Evolutionary conservation across 345 rosid genomes (phyloP), one percentile per base, ranked within the genome.

Genomic region (Camelina sativa): DNA sequence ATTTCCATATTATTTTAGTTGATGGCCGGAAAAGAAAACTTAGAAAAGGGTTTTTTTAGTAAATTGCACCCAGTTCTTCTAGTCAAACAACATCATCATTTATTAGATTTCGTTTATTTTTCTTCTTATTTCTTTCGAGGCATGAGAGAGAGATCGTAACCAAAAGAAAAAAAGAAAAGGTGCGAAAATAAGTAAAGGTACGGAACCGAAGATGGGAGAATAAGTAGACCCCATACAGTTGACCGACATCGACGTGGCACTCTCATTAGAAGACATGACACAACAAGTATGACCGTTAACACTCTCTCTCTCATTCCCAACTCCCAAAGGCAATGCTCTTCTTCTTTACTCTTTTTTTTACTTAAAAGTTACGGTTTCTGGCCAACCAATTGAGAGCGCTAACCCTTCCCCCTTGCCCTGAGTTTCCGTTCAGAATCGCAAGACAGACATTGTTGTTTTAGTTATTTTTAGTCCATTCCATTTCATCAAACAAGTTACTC

Each of bases 181-280:
- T 69, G 73, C 38, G n/a, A 13, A 15, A 28, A 28, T 28, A 28
- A 28, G 30, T 28, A 28, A 28, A 28, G 30, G 34, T 32, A 47
- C 2, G 57, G 44, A 30, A 30, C 65, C 30, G 37, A 35, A 48
- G 58, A 48, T 25, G 41, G 30, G 55, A 10, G 34, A 6, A 17
- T 4, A 20, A 28, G 23, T 41, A 58, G 73, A 19, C 25, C 73
- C 67, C 47, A 41, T 62, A 32, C 73, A 60, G 68, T 75, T 76
- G 74, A 68, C 79, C 58, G 34, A 61, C 32, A 41, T 34, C 13
- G 37, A 68, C 74, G 73, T 44, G 79, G 69, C 69, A 40, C 30
- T 25, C 40, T 25, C 25, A 2, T 7, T 28, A 67, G 20, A 38
- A 3, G 4, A 46, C 17, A 15, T 2, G 50, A 15, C 44, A 28